Base-by-base conservation (phyloP, 2,329 filamentous ascomycete genomes). In the Aspergillus vadensis region DNA sequence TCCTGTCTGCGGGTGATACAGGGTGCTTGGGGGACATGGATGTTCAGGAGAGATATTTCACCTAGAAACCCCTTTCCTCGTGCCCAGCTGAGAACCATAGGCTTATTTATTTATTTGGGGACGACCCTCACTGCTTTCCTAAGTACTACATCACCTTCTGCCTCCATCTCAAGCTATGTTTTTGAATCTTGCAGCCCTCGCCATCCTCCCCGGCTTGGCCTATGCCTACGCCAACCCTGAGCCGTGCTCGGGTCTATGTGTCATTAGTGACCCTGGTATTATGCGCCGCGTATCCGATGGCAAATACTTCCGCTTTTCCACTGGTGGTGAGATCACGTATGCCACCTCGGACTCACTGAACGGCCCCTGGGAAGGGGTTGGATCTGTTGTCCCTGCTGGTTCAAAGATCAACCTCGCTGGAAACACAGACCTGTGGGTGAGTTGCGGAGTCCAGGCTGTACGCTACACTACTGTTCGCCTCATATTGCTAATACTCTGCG, bases 301-400 rank as follows among this genome's bases (percentile, higher is more conserved):
- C n/a, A 80, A 66, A 0, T 85, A 85, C 69, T 85, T 80, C 68
- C 80, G 82, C 9, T 85, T 85, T 66, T 82, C 81, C 1, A 85
- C 83, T 0, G 81, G 81, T 23, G 79, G 79, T 27, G 76, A 78
- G 55, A 81, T 85, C 32, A 76, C 79, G 0, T 79, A 83, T 52
- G 78, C 81, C 52, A 80, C 76, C 15, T 77, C 83, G 2, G 74
- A 79, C 0, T 70, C 73, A 2, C 74, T 85, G 36, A 70, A 71
- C 5, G 83, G 82, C 0, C 82, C 83, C 10, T 85, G 83, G 83
- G 79, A 74, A 1, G 76, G 76, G 55, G 70, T 79, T 52, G 81
- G 82, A 17, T 78, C 78, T 9, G 78, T 80, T 38, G 71, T 85
- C 10, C 76, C 79, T 0, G 65, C 59, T 17, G 79, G 80, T 4